These are phyloP conservation scores for Suhomyces maxii DNA, from an alignment of 1,139 yeast genomes.

Conservation along the genomic window DNA sequence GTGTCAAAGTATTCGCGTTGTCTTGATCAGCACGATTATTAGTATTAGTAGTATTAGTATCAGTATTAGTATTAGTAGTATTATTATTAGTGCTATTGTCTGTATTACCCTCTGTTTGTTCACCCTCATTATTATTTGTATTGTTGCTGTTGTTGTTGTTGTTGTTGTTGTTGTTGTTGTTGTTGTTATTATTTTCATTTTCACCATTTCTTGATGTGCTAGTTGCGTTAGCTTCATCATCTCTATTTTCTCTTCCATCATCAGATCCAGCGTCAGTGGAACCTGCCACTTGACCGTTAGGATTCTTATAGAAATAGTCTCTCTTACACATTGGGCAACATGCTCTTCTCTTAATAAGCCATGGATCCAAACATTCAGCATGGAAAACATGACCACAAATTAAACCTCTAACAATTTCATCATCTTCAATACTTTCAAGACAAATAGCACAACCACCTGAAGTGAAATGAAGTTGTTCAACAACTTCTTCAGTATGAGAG, in stretches of 20 bases:
- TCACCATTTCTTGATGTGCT: constrained; percentile 7
- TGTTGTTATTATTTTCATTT: constrained; percentile 16
- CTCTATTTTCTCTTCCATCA: background rate
- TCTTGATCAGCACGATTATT: no score
- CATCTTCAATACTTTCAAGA: constrained; percentile 62
- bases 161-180: background rate
- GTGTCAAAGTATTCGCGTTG: background rate
- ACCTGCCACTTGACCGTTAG: constrained; percentile 1
- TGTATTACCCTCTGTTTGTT: constrained; percentile 1
- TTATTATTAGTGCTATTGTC: constrained; percentile 6
- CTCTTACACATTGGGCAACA: constrained; percentile 86
- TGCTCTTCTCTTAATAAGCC: constrained; percentile 75
- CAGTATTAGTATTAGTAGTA: constrained; percentile 7
- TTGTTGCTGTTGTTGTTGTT: constrained; percentile 6
- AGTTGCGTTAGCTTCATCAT: background rate
- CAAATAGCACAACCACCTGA: constrained; percentile 85
- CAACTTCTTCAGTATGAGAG: constrained; percentile 6
- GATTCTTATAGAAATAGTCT: constrained; percentile 55
- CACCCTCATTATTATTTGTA: constrained; percentile 3
- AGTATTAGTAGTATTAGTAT: no score
- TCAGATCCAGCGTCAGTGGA: background rate
- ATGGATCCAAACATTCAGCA: constrained; percentile 75
- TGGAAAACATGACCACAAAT: constrained; percentile 87
- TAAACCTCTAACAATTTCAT: constrained; percentile 67
- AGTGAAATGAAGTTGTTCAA: constrained; percentile 49